A percentile compares a stretch with the other conserved stretches of the same genome.
Evolutionary conservation across 768 basidiomycete genomes (phyloP).

Genomic region (Calvatia gigantea): DNA sequence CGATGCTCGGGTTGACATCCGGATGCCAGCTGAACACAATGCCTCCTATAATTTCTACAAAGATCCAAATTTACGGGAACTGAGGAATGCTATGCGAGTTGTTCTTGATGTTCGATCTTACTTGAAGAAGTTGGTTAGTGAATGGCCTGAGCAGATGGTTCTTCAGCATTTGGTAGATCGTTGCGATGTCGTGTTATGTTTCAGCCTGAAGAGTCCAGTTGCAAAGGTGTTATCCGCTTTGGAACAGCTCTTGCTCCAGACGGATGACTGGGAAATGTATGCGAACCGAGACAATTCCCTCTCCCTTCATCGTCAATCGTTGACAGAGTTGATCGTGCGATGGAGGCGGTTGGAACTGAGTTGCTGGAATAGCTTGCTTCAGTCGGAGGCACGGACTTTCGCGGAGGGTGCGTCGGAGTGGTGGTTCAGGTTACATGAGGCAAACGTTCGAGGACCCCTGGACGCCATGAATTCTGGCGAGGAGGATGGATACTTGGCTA

Average conservation of each 20-base stretch:
- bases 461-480: conserved; percentile 35
- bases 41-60: conserved; percentile 66
- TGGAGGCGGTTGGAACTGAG: conserved; percentile 91
- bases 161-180: conserved; percentile 78
- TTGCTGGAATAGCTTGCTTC: conserved; percentile 81
- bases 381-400: conserved; percentile 60
- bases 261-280: conserved; percentile 95
- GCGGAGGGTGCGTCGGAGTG: conserved; percentile 52
- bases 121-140: conserved; percentile 54
- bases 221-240: conserved; percentile 80
- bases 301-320: conserved; percentile 54
- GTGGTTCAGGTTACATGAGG: conserved; percentile 92
- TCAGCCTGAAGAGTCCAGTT: conserved; percentile 66
- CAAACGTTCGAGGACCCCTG: conserved; percentile 60
- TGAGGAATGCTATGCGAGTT: conserved; percentile 53
- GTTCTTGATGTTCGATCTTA: conserved; percentile 49
- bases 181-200: conserved; percentile 59
- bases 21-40: conserved; percentile 13
- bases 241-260: conserved; percentile 83
- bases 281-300: conserved; percentile 90
- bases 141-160: conserved; percentile 99
- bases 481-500: conserved; percentile 50
- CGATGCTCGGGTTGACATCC: not conserved
- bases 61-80: conserved; percentile 73
- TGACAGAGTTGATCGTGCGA: conserved; percentile 73